phyloP scores from a whole-genome alignment of 176 grass and related monocot genomes.

The Triticum turgidum region DNA sequence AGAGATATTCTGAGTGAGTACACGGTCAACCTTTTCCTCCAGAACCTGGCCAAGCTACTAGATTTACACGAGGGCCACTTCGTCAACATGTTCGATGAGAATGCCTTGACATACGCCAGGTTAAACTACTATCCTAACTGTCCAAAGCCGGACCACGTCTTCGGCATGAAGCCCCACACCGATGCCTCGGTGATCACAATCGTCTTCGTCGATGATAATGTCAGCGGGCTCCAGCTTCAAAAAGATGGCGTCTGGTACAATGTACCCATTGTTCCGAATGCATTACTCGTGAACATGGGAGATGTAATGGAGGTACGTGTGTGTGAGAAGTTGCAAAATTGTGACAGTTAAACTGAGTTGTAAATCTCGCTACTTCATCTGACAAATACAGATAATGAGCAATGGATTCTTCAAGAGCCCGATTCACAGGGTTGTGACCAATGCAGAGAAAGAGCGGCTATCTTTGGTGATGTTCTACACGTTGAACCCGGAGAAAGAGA shows the following conservation, averaged over 20 bases:
- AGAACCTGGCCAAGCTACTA: constrained; percentile 23
- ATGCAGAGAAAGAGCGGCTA: constrained; percentile 8
- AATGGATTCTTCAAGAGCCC: constrained; percentile 54
- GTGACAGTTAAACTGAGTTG: neutral
- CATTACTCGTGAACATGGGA: constrained; percentile 41
- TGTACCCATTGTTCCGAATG: constrained; percentile 35
- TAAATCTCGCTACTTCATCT: neutral
- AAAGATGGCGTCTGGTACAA: constrained; percentile 40
- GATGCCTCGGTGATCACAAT: constrained; percentile 52
- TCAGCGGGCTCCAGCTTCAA: constrained; percentile 53
- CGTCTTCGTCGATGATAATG: constrained; percentile 40
- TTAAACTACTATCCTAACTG: constrained; percentile 64
- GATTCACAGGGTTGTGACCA: constrained; percentile 53
- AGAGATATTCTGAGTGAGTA: constrained; percentile 37
- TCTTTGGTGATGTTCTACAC: constrained; percentile 20
- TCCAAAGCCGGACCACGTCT: constrained; percentile 40
- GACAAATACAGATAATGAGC: constrained; percentile 37
- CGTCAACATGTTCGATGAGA: constrained; percentile 17
- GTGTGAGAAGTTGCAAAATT: neutral
- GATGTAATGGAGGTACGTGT: constrained; percentile 53
- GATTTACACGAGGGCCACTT: constrained; percentile 25
- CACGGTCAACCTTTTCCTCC: constrained; percentile 27
- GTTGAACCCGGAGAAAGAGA: constrained; percentile 1
- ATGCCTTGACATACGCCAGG: constrained; percentile 30
- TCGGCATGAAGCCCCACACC: constrained; percentile 53